These are phyloP conservation scores for Inga laurina DNA, from an alignment of 306 rosid genomes.

Conservation along the genomic window DNA sequence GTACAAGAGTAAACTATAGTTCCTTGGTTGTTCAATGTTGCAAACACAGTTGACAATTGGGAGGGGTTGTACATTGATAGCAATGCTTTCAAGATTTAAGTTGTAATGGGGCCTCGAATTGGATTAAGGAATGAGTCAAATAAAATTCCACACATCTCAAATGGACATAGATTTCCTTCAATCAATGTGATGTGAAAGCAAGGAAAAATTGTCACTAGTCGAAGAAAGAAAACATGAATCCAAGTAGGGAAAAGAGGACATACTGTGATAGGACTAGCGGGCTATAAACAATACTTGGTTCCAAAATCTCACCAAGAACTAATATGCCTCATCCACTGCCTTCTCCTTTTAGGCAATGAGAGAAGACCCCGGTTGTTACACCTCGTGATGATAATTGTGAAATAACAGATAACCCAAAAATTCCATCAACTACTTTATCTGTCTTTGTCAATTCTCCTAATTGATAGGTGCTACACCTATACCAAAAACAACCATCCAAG, in stretches of 20 bases:
- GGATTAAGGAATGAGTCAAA: constrained; percentile 30
- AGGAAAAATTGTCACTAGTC: background rate
- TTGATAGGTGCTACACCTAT: constrained; percentile 75
- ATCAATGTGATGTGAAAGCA: background rate
- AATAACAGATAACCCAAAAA: constrained; percentile 82
- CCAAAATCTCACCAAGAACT: constrained; percentile 97
- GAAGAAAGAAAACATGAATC: constrained; percentile 21
- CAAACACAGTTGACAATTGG: constrained; percentile 73
- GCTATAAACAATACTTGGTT: constrained; percentile 86
- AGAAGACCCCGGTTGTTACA: constrained; percentile 82
- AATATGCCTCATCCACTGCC: constrained; percentile 89
- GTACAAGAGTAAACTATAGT: constrained; percentile 91
- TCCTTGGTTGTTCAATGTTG: constrained; percentile 69
- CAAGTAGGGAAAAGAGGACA: constrained; percentile 50
- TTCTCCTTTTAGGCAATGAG: constrained; percentile 91
- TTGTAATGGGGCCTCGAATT: constrained; percentile 90
- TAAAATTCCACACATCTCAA: constrained; percentile 28
- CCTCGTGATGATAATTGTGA: constrained; percentile 87
- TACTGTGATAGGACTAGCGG: constrained; percentile 97
- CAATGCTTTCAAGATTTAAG: constrained; percentile 77
- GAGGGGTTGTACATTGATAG: constrained; percentile 74
- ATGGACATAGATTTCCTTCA: constrained; percentile 4
- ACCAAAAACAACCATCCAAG: too few relatives aligned
- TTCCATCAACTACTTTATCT: constrained; percentile 92
- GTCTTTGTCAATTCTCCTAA: constrained; percentile 86